phyloP scores from a whole-genome alignment of 371 early-diverging fungal species.

The Mortierella sp. region DNA sequence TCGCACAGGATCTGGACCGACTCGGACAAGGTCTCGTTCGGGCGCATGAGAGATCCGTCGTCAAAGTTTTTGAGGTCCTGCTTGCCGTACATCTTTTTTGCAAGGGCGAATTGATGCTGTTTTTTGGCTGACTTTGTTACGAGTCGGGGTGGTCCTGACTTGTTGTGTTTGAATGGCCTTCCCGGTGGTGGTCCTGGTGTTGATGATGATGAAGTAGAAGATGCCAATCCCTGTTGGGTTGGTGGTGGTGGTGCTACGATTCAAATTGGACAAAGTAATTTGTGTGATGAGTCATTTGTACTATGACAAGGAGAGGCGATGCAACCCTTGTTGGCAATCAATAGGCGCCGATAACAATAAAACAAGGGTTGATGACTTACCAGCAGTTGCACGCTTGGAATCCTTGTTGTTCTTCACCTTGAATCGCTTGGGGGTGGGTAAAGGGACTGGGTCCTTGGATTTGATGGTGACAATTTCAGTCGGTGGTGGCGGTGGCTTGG shows the following conservation, averaged over 20 bases:
- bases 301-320: not conserved
- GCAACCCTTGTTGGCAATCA: not conserved
- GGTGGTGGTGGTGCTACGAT: not conserved
- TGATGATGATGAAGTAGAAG: not conserved
- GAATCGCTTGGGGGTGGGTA: not conserved
- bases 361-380: not conserved
- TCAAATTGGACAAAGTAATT: not conserved
- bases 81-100: not conserved
- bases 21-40: constrained; percentile 13
- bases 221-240: not conserved
- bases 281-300: not conserved
- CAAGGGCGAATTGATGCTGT: not conserved
- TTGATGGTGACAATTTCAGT: not conserved
- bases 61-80: not conserved
- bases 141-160: no score
- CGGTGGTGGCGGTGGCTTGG: not conserved
- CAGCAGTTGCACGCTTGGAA: not conserved
- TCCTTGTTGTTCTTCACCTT: constrained; percentile 9
- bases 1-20: constrained; percentile 36
- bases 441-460: not conserved
- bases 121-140: not conserved
- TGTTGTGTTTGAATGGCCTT: not conserved
- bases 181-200: not conserved
- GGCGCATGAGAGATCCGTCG: not conserved
- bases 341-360: no score